A percentile compares a stretch with the other conserved stretches of the same genome.
phyloP scores from a whole-genome alignment of 805 yeast species.

The Starmera amethionina region DNA sequence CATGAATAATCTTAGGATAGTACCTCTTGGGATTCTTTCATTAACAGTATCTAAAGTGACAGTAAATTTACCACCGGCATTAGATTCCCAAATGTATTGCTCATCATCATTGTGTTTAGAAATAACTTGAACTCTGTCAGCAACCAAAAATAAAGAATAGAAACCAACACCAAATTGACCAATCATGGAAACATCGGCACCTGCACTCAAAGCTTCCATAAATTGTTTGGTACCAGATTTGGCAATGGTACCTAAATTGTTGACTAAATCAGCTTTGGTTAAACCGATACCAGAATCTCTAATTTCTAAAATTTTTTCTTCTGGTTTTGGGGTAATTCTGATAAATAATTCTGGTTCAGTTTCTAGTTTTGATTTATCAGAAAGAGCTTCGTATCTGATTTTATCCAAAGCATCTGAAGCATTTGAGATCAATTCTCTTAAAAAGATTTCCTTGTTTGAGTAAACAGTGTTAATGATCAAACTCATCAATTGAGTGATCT shows the following conservation, averaged over 20 bases:
- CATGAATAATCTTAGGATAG: slow-evolving; percentile 88
- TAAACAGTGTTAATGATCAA: slow-evolving; percentile 99
- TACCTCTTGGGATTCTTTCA: slow-evolving; percentile 90
- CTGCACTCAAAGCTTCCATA: slow-evolving; percentile 99
- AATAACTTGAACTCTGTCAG: slow-evolving; percentile 97
- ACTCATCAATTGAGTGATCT: slow-evolving; percentile 99
- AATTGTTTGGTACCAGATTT: slow-evolving; percentile 99
- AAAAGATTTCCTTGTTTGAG: slow-evolving; percentile 97
- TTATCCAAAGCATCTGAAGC: slow-evolving; percentile 99
- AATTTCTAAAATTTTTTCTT: slow-evolving; percentile 86
- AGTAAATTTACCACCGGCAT: slow-evolving; percentile 99
- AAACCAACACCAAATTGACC: slow-evolving; percentile 99
- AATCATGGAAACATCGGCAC: slow-evolving; percentile 99
- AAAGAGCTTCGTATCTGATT: slow-evolving; percentile 92
- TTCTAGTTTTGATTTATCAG: slow-evolving; percentile 87
- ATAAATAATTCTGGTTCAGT: slow-evolving; percentile 94
- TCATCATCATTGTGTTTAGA: slow-evolving; percentile 98
- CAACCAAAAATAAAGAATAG: slow-evolving; percentile 98
- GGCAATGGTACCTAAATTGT: slow-evolving; percentile 99
- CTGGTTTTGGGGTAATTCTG: slow-evolving; percentile 96
- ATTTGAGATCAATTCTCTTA: slow-evolving; percentile 97
- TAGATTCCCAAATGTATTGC: slow-evolving; percentile 99
- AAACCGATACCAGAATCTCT: slow-evolving; percentile 99
- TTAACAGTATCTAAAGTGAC: slow-evolving; percentile 82
- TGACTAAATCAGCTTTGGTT: slow-evolving; percentile 98